Evolutionary conservation across 2,329 filamentous ascomycete genomes (phyloP).

Genomic region (Lizonia empirigonia): DNA sequence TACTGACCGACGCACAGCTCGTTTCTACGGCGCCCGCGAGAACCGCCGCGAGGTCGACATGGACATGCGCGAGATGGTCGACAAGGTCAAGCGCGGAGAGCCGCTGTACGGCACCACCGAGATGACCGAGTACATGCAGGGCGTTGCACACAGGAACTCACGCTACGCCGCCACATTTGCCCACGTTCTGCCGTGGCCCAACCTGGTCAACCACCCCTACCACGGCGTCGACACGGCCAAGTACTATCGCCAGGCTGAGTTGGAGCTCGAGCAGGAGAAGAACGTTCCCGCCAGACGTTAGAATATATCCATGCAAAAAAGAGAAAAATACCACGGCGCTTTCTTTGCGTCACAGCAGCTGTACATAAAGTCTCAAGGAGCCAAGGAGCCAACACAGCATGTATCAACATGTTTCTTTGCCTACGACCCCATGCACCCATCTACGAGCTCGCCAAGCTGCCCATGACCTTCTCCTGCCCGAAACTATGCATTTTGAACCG

Average conservation of each 20-base stretch:
- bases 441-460: constrained; percentile 15
- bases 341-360: constrained; percentile 27
- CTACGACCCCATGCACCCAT: neutral
- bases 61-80: constrained; percentile 98
- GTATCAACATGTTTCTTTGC: constrained; percentile 37
- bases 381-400: constrained; percentile 29
- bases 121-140: constrained; percentile 88
- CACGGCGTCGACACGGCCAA: constrained; percentile 98
- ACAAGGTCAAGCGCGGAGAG: constrained; percentile 90
- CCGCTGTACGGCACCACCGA: constrained; percentile 82
- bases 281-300: constrained; percentile 16
- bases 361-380: constrained; percentile 34
- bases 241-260: constrained; percentile 95
- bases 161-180: constrained; percentile 85
- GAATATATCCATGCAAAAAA: constrained; percentile 8
- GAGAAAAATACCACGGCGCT: constrained; percentile 19
- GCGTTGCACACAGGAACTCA: constrained; percentile 89
- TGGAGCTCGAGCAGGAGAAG: constrained; percentile 82
- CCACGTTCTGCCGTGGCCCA: constrained; percentile 92
- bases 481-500: constrained; percentile 27
- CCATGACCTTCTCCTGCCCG: constrained; percentile 23
- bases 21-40: constrained; percentile 94
- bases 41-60: constrained; percentile 90
- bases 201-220: constrained; percentile 87
- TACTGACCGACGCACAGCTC: constrained; percentile 62